phyloP scores from a whole-genome alignment of 164 flowering plant genomes.

The Buxus sempervirens region DNA sequence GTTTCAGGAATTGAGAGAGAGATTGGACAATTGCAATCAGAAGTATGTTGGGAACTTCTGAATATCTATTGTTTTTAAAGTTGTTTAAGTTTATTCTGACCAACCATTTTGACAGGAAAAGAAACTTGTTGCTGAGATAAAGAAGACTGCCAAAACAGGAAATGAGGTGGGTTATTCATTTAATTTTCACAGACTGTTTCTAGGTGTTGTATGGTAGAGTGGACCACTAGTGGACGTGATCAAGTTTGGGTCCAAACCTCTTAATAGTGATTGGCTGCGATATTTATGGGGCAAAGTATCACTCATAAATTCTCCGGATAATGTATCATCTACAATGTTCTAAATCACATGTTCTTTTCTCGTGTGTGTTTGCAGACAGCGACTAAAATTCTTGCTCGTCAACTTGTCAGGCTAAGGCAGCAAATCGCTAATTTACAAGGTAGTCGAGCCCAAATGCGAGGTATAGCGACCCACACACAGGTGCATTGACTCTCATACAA shows the following conservation, averaged over 20 bases:
- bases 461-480: constrained; percentile 91
- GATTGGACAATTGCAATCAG: constrained; percentile 68
- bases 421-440: constrained; percentile 87
- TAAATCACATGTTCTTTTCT: not conserved
- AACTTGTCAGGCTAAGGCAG: constrained; percentile 82
- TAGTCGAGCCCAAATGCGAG: constrained; percentile 94
- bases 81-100: constrained; percentile 4
- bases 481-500: constrained; percentile 23
- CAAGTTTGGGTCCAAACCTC: not conserved
- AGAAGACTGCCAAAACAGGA: constrained; percentile 91
- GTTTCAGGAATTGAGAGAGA: constrained; percentile 87
- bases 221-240: not conserved
- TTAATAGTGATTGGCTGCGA: too few relatives aligned
- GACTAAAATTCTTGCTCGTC: constrained; percentile 84
- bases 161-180: constrained; percentile 57
- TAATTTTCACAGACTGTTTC: not conserved
- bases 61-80: constrained; percentile 1
- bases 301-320: not conserved
- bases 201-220: not conserved
- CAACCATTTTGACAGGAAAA: constrained; percentile 63
- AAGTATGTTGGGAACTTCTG: constrained; percentile 43
- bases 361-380: constrained; percentile 56
- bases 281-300: too few relatives aligned
- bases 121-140: constrained; percentile 87
- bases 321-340: not conserved